phyloP scores from a whole-genome alignment of 2,329 filamentous ascomycete genomes.

The Diaporthe batatas region DNA sequence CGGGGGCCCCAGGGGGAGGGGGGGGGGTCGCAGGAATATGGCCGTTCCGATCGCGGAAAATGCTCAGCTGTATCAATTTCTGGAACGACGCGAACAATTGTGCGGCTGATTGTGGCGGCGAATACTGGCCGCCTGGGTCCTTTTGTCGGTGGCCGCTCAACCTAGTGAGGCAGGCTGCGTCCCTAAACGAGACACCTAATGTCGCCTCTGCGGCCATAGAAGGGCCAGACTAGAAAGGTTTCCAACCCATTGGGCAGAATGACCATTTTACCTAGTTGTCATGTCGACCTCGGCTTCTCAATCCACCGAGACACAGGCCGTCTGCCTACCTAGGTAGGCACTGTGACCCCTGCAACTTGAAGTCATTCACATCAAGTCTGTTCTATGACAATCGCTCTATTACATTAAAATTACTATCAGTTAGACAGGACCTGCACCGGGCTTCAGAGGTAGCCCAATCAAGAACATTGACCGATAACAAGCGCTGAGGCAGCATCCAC shows the following conservation, averaged over 20 bases:
- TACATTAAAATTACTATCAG: not conserved
- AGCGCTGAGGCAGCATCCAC: not conserved
- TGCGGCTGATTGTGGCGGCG: not conserved
- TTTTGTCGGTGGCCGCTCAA: not conserved
- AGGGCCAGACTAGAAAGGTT: not conserved
- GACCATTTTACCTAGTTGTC: too few species aligned
- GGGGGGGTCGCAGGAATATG: not conserved
- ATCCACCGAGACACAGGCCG: not conserved
- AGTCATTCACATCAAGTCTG: not conserved
- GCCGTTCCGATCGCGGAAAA: not conserved
- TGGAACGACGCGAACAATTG: not conserved
- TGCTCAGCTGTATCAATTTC: not conserved
- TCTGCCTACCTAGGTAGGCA: not conserved
- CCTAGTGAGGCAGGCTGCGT: not conserved
- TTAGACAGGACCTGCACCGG: not conserved
- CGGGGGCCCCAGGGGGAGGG: not conserved
- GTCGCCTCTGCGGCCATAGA: not conserved
- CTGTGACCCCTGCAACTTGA: not conserved
- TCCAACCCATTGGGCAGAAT: not conserved
- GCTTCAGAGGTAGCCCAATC: not conserved
- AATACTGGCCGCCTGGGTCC: not conserved
- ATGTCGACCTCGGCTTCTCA: not conserved
- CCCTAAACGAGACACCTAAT: not conserved
- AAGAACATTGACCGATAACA: too few species aligned
- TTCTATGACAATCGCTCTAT: not conserved